phyloP scores from a whole-genome alignment of 2,329 filamentous ascomycete species.

The Emydomyces testavorans region DNA sequence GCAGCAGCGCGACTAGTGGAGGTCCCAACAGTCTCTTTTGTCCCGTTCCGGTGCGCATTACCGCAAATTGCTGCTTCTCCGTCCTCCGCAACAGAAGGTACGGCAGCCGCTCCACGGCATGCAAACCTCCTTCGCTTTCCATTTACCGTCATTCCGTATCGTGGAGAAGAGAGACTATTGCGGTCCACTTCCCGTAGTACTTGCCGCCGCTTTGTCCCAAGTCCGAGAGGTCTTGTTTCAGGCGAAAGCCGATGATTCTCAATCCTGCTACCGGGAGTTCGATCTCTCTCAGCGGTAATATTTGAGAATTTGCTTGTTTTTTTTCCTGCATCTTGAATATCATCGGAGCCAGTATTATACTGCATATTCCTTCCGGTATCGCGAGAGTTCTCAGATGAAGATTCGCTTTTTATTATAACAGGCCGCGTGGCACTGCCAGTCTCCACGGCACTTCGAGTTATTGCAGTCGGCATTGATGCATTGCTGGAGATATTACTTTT shows the following conservation, averaged over 20 bases:
- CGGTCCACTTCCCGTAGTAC: constrained; percentile 24
- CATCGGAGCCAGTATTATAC: constrained; percentile 30
- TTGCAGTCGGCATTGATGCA: background rate
- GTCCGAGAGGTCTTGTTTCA: background rate
- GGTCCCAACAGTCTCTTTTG: background rate
- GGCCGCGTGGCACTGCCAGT: constrained; percentile 16
- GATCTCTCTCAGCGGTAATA: background rate
- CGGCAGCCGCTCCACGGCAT: constrained; percentile 25
- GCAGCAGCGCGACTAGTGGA: background rate
- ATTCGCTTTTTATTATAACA: constrained; percentile 29
- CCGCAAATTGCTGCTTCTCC: constrained; percentile 27
- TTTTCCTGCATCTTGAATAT: constrained; percentile 52
- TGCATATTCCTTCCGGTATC: background rate
- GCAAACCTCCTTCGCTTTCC: constrained; percentile 31
- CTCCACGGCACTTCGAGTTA: background rate
- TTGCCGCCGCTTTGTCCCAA: constrained; percentile 3
- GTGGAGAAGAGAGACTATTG: constrained; percentile 18
- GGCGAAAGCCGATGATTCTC: background rate
- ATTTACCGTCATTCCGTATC: constrained; percentile 13
- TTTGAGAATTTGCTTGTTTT: constrained; percentile 1
- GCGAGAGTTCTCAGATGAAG: constrained; percentile 27
- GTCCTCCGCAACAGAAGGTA: constrained; percentile 42
- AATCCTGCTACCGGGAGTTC: background rate
- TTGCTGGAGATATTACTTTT: constrained; percentile 12
- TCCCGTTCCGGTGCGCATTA: background rate